Evolutionary conservation across 73 alveolate species (phyloP).

Genomic region (Paramecium sonneborni): DNA sequence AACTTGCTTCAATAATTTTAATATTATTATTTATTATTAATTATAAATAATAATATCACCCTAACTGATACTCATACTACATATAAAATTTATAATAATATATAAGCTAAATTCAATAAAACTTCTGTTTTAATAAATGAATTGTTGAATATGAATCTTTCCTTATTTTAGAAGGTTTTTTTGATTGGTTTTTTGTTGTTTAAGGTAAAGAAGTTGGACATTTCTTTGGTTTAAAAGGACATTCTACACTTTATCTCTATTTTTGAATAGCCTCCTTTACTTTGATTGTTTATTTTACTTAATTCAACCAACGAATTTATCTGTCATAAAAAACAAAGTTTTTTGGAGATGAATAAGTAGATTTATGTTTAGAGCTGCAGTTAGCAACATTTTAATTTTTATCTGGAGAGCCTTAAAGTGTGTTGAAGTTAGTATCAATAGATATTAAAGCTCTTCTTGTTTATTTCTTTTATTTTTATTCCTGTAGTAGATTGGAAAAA

Average conservation of each 20-base stretch:
- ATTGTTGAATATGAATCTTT: slow-evolving; percentile 3
- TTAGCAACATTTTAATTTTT: neutral
- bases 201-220: neutral
- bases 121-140: neutral
- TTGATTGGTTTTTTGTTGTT: neutral
- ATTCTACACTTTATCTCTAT: neutral
- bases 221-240: neutral
- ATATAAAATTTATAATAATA: neutral
- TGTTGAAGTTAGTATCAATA: neutral
- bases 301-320: neutral
- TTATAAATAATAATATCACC: neutral
- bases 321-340: neutral
- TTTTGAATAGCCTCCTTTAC: neutral
- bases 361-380: neutral
- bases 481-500: neutral
- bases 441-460: neutral
- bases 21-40: neutral
- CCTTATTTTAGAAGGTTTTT: neutral
- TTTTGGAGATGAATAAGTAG: slow-evolving; percentile 21
- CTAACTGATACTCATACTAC: neutral
- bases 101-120: neutral
- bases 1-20: too few species aligned
- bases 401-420: neutral
- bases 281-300: neutral
- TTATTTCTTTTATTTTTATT: neutral